Percentiles rank a stretch among this genome's conserved stretches.
Evolutionary conservation across 2,329 filamentous ascomycete genomes (phyloP).

Genomic region (Colletotrichum trifolii): DNA sequence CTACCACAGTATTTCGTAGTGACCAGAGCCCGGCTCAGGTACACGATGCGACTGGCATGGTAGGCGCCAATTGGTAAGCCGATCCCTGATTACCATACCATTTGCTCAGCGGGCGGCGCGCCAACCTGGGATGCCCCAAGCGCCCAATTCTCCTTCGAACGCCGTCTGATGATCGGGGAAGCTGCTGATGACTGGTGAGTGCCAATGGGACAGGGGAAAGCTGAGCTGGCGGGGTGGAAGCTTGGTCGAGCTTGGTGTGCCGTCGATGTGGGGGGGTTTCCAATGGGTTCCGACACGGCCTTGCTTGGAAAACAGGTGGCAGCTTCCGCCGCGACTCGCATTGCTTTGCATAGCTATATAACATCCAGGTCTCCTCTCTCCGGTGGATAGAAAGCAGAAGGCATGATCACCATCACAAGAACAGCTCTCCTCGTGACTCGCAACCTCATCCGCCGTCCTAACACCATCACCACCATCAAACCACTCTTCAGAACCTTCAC

Average conservation of each 20-base stretch:
- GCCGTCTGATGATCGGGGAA: constrained; percentile 28
- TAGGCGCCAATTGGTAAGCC: constrained; percentile 23
- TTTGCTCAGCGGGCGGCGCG: constrained; percentile 29
- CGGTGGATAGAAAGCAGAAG: too few relatives aligned
- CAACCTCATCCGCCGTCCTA: constrained; percentile 14
- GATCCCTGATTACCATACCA: constrained; percentile 31
- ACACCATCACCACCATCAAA: constrained; percentile 7
- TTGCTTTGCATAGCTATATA: constrained; percentile 10
- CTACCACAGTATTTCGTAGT: too few relatives aligned
- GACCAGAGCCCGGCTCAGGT: too few relatives aligned
- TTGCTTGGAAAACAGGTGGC: constrained; percentile 14
- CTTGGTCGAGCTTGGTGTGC: constrained; percentile 22
- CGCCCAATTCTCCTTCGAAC: constrained; percentile 34
- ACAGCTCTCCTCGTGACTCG: constrained; percentile 20
- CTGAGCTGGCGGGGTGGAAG: background rate
- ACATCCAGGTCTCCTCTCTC: constrained; percentile 12
- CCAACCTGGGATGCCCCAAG: background rate
- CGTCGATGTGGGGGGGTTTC: constrained; percentile 19
- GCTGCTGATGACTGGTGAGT: background rate
- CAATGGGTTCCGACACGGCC: constrained; percentile 29
- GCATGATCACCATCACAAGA: constrained; percentile 24
- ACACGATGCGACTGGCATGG: background rate
- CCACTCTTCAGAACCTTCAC: constrained; percentile 15
- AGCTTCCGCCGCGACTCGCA: background rate
- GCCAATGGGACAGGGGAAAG: constrained; percentile 14